phyloP scores from a whole-genome alignment of 441 rosid genomes.

The Populus hybrid region DNA sequence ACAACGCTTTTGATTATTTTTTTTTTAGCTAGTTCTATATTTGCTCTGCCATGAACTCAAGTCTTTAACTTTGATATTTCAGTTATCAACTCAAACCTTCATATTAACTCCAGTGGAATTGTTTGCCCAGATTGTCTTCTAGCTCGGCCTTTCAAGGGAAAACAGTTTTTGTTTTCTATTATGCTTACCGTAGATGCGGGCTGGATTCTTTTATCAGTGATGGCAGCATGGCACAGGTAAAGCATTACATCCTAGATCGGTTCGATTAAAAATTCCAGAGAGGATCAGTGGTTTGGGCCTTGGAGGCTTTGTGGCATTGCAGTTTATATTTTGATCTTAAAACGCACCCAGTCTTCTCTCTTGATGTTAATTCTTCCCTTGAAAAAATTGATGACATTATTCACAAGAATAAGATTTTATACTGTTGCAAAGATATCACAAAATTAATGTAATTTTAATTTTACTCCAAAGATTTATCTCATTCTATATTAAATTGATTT shows the following conservation, averaged over 20 bases:
- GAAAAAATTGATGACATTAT: too few species aligned
- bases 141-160: not conserved
- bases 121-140: not conserved
- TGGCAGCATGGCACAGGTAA: not conserved
- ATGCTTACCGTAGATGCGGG: not conserved
- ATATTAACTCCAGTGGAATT: not conserved
- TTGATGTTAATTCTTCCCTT: too few species aligned
- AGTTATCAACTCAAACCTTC: not conserved
- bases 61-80: not conserved
- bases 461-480: not conserved
- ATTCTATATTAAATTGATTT: too few species aligned
- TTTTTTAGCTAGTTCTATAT: not conserved
- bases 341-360: not conserved
- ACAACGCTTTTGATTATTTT: not conserved
- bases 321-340: too few species aligned
- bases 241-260: not conserved
- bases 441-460: not conserved
- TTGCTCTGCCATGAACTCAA: constrained; percentile 4
- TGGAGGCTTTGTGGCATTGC: too few species aligned
- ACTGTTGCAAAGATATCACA: not conserved
- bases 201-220: not conserved
- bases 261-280: not conserved
- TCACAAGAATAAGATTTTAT: not conserved
- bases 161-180: not conserved
- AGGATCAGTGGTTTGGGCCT: too few species aligned